These are phyloP conservation scores for Phytophthora idaei DNA, from an alignment of 352 stramenopile species.

Conservation along the genomic window DNA sequence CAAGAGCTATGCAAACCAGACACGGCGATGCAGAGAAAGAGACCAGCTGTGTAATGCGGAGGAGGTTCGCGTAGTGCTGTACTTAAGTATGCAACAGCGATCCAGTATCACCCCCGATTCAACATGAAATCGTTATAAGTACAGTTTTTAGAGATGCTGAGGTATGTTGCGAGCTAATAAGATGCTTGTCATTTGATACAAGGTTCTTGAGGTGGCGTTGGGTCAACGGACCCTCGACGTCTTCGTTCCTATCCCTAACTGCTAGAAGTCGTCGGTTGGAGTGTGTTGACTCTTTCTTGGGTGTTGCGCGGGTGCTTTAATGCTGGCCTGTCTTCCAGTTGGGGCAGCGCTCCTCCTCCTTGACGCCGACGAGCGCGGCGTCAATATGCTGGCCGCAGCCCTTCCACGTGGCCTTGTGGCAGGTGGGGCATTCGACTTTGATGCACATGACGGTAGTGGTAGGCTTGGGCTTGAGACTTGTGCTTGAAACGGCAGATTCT, in stretches of 20 bases:
- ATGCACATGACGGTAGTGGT: conserved; percentile 48
- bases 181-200: conserved; percentile 8
- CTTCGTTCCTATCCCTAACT: conserved; percentile 16
- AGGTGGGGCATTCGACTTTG: conserved; percentile 63
- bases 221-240: neutral
- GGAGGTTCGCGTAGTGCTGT: conserved; percentile 2
- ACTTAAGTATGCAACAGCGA: neutral
- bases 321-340: conserved; percentile 66
- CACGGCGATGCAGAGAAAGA: neutral
- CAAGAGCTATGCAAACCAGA: conserved; percentile 7
- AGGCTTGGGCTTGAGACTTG: conserved; percentile 2
- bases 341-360: conserved; percentile 52
- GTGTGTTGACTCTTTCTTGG: neutral
- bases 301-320: conserved; percentile 13
- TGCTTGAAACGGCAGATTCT: conserved; percentile 18
- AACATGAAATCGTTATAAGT: too few relatives aligned
- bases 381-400: conserved; percentile 69
- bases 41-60: neutral
- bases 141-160: too few relatives aligned
- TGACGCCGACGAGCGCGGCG: conserved; percentile 48
- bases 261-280: neutral
- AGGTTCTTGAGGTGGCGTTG: neutral
- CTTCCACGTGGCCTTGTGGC: conserved; percentile 68
- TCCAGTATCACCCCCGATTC: conserved; percentile 1
- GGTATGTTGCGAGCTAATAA: too few relatives aligned